Conservation (phyloP, 2,329 filamentous ascomycete genomes). For the Xylaria digitata region DNA sequence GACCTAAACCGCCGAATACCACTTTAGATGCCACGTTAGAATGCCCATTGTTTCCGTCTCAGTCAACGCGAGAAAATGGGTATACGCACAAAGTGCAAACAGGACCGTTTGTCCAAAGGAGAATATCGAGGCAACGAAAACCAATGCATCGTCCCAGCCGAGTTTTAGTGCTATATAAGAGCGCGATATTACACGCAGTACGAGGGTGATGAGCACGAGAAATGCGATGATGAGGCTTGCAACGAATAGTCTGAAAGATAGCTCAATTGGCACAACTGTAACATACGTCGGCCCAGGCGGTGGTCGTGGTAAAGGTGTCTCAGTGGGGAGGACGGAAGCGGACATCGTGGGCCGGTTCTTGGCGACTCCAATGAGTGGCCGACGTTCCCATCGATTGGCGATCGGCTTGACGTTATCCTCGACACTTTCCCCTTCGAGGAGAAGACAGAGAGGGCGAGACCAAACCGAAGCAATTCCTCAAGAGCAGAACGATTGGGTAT, state of each 20-base stretch:
- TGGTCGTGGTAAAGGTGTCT: conserved; percentile 29
- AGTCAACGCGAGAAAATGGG: not conserved
- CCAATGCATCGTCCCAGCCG: conserved; percentile 40
- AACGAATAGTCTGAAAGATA: conserved; percentile 37
- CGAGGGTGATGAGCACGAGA: conserved; percentile 33
- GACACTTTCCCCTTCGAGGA: conserved; percentile 11
- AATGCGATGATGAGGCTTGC: conserved; percentile 31
- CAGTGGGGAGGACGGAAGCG: conserved; percentile 28
- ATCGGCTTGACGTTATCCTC: conserved; percentile 8
- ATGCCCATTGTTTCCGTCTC: not conserved
- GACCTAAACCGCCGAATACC: conserved; percentile 40
- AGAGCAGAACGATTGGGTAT: conserved; percentile 1
- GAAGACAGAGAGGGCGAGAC: conserved; percentile 6
- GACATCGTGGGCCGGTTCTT: conserved; percentile 28
- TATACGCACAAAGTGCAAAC: conserved; percentile 38
- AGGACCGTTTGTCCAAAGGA: conserved; percentile 34
- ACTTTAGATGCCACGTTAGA: conserved; percentile 29
- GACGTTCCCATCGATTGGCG: conserved; percentile 29
- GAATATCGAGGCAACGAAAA: conserved; percentile 33
- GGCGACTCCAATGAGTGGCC: conserved; percentile 28
- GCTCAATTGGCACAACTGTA: conserved; percentile 28
- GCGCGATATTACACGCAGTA: conserved; percentile 36
- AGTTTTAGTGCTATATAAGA: conserved; percentile 35
- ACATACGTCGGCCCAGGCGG: conserved; percentile 39
- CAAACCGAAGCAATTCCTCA: conserved; percentile 5